Base-by-base conservation (phyloP, 805 yeast species). In the Myxozyma lipomycoides region DNA sequence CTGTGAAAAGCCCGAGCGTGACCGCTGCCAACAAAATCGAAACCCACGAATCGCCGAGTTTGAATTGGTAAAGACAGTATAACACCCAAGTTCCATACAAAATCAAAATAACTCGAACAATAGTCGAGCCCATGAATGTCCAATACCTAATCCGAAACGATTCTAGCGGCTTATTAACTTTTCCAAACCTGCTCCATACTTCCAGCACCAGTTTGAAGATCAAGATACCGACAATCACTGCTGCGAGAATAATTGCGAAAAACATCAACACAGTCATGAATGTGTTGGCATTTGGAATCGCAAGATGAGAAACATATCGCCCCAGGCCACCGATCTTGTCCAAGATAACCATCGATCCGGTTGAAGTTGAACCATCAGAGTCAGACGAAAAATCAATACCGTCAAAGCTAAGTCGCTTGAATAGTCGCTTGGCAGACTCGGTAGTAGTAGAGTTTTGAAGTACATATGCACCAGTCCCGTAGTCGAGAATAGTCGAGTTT, bases 21-120 rank as follows among this genome's bases (percentile, higher is more conserved):
- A 64, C 24, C 6, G 62, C 67, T 1, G 70, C 70, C 10, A 67
- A 48, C 6, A 65, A 40, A 9, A 45, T 41, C 10, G 66, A 51
- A 3, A 63, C 69, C 67, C 67, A 64, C 2, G 70, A 62, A 36
- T 67, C 70, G 17, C 52, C 49, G 2, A 64, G 48, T 24, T 58
- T 57, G 58, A 67, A 64, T 52, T 67, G 69, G 49, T 62, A 67
- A 15, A 63, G 46, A 23, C 68, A 55, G 24, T 59, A 62, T 24
- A 66, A 48, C 3, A 62, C 67, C 63, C 69, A 67, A 17, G 64
- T 61, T 3, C 70, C 69, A 44, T 67, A 67, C n/a, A 67, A 51
- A 9, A 67, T 57, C 28, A 65, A 40, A 6, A 67, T 55, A 1
- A 62, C 52, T 26, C 70, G 51, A 12, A 66, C 59, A 17, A 66